Evolutionary conservation across 805 yeast species (phyloP), one percentile per base, ranked within the genome.

Genomic region (Monosporozyma solicola): DNA sequence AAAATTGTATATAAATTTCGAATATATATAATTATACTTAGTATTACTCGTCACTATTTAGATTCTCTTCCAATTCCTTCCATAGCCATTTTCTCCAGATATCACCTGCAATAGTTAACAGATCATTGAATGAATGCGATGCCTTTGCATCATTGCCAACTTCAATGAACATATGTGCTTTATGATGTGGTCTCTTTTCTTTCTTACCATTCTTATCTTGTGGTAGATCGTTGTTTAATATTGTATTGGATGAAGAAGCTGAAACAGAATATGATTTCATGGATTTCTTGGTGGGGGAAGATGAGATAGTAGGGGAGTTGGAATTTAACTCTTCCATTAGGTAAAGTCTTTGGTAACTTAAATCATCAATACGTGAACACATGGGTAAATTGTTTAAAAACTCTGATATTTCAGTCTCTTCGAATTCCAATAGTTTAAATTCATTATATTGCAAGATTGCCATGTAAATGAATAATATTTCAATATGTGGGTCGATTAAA

Each of bases 371-470:
- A 46, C 66, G 65, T 1, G 71, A 65, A 4, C 67, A 52, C 53
- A 67, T 57, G 1, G 72, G 72, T 2, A 72, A 63, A 51, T 83
- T 78, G 55, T 80, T 80, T 56, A 91, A 74, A 58, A 82, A 82
- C 64, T 90, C 95, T 41, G 90, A 75, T 47, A 89, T 87, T 69
- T 91, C 98, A 57, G 87, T 83, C 65, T 88, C 95, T 62, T 91
- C 98, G 57, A 90, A 82, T 65, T 91, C 97, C 57, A 87, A 76
- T 52, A 91, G 74, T 41, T 85, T 81, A 59, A 81, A 80, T 60
- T 86, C 91, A 67, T 85, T 84, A 50, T 92, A 83, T 67, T 87
- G 87, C 58, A 91, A 72, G 41, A 91, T 79, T 0, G 97, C 87
- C 48, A 90, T 72, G 49, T 87, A 82, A 2, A 87, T 79, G 62